Evolutionary conservation across 805 yeast genomes (phyloP).

Genomic region (Wickerhamomyces mucosus): DNA sequence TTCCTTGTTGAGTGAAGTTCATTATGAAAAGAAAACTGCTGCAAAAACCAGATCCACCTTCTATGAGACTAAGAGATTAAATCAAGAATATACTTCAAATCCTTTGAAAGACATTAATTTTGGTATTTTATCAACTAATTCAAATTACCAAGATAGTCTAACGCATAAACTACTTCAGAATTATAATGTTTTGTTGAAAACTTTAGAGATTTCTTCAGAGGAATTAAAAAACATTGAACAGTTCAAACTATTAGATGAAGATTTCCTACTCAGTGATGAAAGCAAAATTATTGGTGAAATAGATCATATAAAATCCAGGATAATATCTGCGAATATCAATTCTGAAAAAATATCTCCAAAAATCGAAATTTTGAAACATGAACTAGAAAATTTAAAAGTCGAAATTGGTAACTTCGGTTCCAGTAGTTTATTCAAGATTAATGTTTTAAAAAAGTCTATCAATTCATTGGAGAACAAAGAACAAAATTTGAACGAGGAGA

Average conservation of each 20-base stretch:
- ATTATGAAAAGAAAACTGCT: constrained; percentile 35
- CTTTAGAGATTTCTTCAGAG: constrained; percentile 30
- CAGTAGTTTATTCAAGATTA: constrained; percentile 19
- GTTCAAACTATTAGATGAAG: constrained; percentile 32
- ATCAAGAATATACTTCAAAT: constrained; percentile 59
- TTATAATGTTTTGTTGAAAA: constrained; percentile 37
- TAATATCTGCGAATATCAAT: constrained; percentile 23
- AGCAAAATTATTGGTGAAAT: constrained; percentile 37
- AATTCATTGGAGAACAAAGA: constrained; percentile 32
- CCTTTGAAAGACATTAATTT: constrained; percentile 50
- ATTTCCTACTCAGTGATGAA: constrained; percentile 34
- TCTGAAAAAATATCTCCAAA: constrained; percentile 19
- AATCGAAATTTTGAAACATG: constrained; percentile 17
- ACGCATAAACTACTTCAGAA: constrained; percentile 58
- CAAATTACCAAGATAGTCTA: constrained; percentile 32
- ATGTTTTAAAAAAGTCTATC: constrained; percentile 37
- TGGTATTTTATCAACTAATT: constrained; percentile 38
- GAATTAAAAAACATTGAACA: constrained; percentile 37
- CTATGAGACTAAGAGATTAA: constrained; percentile 53
- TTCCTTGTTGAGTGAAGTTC: constrained; percentile 66
- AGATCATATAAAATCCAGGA: constrained; percentile 26
- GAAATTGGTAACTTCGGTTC: constrained; percentile 21
- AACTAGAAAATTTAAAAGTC: constrained; percentile 20
- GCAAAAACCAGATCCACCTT: constrained; percentile 34
- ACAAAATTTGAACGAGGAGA: constrained; percentile 45